Percentiles rank a stretch among this genome's conserved stretches.
Conservation (phyloP, 108 stramenopile genomes). For the Nitzschia putrida region DNA sequence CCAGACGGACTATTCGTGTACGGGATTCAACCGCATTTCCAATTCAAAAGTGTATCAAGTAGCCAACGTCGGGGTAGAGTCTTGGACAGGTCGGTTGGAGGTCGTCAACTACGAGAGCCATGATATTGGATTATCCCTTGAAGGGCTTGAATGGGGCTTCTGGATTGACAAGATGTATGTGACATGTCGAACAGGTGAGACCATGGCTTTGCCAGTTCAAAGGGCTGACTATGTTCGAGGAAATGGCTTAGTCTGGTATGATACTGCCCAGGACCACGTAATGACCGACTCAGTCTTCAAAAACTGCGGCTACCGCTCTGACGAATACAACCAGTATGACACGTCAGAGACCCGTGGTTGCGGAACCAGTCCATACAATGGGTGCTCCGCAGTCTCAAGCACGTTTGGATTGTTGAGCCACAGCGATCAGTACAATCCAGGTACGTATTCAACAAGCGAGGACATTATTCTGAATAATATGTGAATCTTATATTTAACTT, state of each 20-base stretch:
- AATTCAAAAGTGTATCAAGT: slow-evolving; percentile 9
- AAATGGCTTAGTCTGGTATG: slow-evolving; percentile 46
- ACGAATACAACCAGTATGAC: slow-evolving; percentile 36
- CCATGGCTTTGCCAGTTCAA: slow-evolving; percentile 18
- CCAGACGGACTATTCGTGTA: background rate
- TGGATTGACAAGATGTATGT: slow-evolving; percentile 45
- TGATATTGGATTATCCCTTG: slow-evolving; percentile 35
- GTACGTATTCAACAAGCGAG: background rate
- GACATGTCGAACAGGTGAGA: slow-evolving; percentile 39
- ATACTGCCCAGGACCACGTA: slow-evolving; percentile 47
- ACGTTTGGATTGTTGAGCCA: slow-evolving; percentile 44
- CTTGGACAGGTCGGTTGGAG: slow-evolving; percentile 44
- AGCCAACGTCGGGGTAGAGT: slow-evolving; percentile 27
- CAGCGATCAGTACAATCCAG: slow-evolving; percentile 34
- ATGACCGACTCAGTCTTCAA: slow-evolving; percentile 35
- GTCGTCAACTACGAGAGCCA: slow-evolving; percentile 40
- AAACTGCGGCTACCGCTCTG: slow-evolving; percentile 40
- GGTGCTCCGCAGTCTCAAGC: slow-evolving; percentile 23
- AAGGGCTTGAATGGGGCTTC: slow-evolving; percentile 41
- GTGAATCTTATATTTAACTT: background rate
- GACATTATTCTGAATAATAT: background rate
- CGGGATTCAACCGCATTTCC: background rate
- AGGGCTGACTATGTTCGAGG: slow-evolving; percentile 2
- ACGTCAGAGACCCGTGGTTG: slow-evolving; percentile 33
- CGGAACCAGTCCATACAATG: slow-evolving; percentile 15